Base-by-base conservation (phyloP, 2,329 filamentous ascomycete species). In the Xylariaceae sp. region DNA sequence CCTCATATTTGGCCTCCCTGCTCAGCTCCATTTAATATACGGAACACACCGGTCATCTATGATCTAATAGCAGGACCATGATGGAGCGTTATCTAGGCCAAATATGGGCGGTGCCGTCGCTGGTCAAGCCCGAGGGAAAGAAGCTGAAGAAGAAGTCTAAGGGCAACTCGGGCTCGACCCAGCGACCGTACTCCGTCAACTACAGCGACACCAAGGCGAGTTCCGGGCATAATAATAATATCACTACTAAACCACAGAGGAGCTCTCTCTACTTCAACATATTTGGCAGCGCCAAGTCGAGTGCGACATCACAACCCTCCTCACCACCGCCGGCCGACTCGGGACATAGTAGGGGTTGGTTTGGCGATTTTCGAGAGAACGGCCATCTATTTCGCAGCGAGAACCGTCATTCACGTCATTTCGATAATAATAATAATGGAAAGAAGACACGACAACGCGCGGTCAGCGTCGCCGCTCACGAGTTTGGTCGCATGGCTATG, bases 401-500 rank as follows among this genome's bases (percentile, higher is more conserved):
- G 3, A 51, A 64, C 30, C 62, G 59, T 47, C 51, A 50, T 10
- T 55, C 58, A 7, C 64, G 55, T 11, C 23, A 30, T 30, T 30
- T 30, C 23, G 23, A 30, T 30, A 30, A 30, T 30, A 30, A 30
- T 30, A 30, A 30, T 30, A 30, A 30, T 30, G 23, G 23, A 30
- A 30, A 30, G 23, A 63, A 61, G 45, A 53, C 60, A 17, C 55
- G 55, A 8, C 62, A 64, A 34, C 64, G 64, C 13, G 65, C 64
- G 50, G 61, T 55, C 10, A 61, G 41, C 49, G 58, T 65, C 55
- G 59, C 66, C 13, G 59, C 66, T n/a, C 68, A 67, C 34, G 71
- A 73, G 49, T 67, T 76, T 61, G 63, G 72, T 39, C 71, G 79
- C 63, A 71, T 80, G 60, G 63, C 71, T 57, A 47, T 70, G 53